These are phyloP conservation scores for Populus trichocarpa DNA, from an alignment of 441 rosid genomes.

Conservation along the genomic window DNA sequence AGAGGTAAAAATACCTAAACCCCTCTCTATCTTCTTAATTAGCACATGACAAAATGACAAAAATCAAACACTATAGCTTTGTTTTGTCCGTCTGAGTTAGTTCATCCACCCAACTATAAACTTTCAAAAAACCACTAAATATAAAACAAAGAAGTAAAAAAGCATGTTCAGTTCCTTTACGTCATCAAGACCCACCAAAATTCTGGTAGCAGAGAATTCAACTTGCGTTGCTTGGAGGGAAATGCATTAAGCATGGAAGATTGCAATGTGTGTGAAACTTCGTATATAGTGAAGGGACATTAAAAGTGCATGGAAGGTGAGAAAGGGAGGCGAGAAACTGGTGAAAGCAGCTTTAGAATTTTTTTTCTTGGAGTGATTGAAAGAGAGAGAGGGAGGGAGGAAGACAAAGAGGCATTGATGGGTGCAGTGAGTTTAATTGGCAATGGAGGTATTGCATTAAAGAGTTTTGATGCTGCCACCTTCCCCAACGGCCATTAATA, in stretches of 20 bases:
- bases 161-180: not conserved
- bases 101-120: constrained; percentile 54
- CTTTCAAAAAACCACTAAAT: not conserved
- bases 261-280: not conserved
- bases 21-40: not conserved
- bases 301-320: constrained; percentile 17
- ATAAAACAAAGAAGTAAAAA: constrained; percentile 9
- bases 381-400: constrained; percentile 3
- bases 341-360: not conserved
- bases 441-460: constrained; percentile 19
- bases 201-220: not conserved
- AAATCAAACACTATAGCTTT: constrained; percentile 8
- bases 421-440: constrained; percentile 26
- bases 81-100: constrained; percentile 52
- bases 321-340: not conserved
- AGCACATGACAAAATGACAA: not conserved
- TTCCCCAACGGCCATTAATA: constrained; percentile 44
- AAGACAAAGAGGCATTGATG: constrained; percentile 22
- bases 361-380: not conserved
- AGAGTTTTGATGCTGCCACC: constrained; percentile 28
- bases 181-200: not conserved
- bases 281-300: not conserved
- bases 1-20: not conserved
- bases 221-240: not conserved
- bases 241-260: not conserved